phyloP scores from a whole-genome alignment of 2,329 filamentous ascomycete species.

The Alternaria viburni region DNA sequence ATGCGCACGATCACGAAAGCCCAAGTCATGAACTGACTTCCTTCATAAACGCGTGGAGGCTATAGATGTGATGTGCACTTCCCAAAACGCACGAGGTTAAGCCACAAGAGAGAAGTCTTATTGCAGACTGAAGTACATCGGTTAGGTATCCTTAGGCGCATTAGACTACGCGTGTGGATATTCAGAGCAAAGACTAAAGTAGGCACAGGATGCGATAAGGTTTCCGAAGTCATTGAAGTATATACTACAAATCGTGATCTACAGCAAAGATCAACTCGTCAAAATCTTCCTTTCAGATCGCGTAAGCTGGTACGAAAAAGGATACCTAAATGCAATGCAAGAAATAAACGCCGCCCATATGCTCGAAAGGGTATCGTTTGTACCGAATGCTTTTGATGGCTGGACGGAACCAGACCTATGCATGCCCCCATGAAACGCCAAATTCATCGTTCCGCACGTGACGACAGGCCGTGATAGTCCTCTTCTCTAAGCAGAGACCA shows the following conservation, averaged over 20 bases:
- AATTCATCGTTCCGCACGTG: neutral
- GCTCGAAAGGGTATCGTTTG: constrained; percentile 8
- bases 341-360: constrained; percentile 7
- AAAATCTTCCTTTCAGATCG: neutral
- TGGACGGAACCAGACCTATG: neutral
- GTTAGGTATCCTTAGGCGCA: fast-evolving
- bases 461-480: neutral
- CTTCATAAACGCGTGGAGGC: neutral
- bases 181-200: too few species aligned
- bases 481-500: constrained; percentile 21
- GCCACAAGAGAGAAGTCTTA: neutral
- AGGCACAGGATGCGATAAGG: too few species aligned
- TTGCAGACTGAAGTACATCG: neutral
- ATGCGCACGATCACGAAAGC: neutral
- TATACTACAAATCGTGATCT: neutral
- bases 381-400: constrained; percentile 10
- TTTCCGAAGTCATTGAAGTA: neutral
- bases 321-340: neutral
- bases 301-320: neutral
- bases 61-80: neutral
- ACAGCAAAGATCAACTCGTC: neutral
- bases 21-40: neutral
- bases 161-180: too few species aligned
- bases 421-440: constrained; percentile 1
- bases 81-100: fast-evolving